These are phyloP conservation scores for Saccharomyces jurei DNA, from an alignment of 805 yeast genomes.

Conservation along the genomic window DNA sequence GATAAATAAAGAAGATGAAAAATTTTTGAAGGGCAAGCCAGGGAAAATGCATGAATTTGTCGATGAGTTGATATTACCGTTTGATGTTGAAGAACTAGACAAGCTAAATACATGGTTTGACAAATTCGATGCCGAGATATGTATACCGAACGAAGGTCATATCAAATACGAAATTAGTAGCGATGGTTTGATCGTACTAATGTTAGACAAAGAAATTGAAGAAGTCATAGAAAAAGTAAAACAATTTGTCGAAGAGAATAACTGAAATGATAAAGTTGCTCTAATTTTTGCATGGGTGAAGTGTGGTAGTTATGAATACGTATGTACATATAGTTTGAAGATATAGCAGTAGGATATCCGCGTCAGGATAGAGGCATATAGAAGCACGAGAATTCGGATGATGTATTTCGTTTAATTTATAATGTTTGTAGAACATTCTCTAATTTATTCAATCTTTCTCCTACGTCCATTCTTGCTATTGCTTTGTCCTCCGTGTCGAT, in stretches of 20 bases:
- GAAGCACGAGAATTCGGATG: not conserved
- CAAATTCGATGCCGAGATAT: slow-evolving; percentile 30
- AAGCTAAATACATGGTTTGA: slow-evolving; percentile 30
- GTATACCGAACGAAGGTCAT: slow-evolving; percentile 33
- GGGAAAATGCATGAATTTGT: slow-evolving; percentile 28
- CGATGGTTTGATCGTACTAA: slow-evolving; percentile 30
- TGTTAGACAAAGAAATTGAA: slow-evolving; percentile 25
- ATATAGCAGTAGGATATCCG: not conserved
- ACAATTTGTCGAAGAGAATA: slow-evolving; percentile 19
- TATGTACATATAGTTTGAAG: not conserved
- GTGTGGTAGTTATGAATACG: not conserved
- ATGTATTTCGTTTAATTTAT: not conserved
- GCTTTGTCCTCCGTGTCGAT: not conserved
- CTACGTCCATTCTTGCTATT: not conserved
- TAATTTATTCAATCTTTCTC: not conserved
- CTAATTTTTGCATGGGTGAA: not conserved
- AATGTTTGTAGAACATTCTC: not conserved
- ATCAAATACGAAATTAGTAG: slow-evolving; percentile 33
- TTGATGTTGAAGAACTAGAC: slow-evolving; percentile 27
- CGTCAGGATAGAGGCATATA: not conserved
- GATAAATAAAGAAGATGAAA: not conserved
- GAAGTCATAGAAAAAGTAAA: slow-evolving; percentile 23
- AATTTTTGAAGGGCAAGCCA: slow-evolving; percentile 3
- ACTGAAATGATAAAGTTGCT: not conserved
- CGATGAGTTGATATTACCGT: slow-evolving; percentile 27